phyloP scores from a whole-genome alignment of 2,329 filamentous ascomycete species.

The Balansia obtecta region DNA sequence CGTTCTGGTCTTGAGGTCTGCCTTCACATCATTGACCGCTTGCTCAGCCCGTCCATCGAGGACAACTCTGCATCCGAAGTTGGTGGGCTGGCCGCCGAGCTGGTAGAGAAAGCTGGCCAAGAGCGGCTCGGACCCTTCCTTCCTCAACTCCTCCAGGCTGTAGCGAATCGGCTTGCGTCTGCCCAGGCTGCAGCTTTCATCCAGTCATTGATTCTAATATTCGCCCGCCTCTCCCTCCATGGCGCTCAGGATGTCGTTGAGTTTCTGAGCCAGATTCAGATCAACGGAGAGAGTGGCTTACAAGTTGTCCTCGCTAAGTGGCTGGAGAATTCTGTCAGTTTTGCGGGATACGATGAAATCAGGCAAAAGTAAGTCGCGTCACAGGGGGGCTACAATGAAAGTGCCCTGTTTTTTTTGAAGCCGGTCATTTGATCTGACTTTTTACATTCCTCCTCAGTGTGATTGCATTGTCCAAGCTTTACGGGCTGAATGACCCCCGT shows the following conservation, averaged over 20 bases:
- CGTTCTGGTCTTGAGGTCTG: constrained; percentile 81
- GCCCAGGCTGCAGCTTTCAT: constrained; percentile 84
- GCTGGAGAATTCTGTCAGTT: constrained; percentile 93
- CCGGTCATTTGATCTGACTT: background rate
- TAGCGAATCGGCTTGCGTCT: constrained; percentile 71
- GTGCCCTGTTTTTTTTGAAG: background rate
- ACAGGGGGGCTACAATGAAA: background rate
- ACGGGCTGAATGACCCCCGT: constrained; percentile 72
- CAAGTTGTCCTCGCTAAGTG: constrained; percentile 86
- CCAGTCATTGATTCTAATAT: constrained; percentile 89
- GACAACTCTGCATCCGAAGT: constrained; percentile 95
- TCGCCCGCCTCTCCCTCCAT: constrained; percentile 76
- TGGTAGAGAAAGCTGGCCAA: constrained; percentile 90
- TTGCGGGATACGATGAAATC: constrained; percentile 97
- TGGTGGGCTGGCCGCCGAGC: constrained; percentile 80
- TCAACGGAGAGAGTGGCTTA: constrained; percentile 69
- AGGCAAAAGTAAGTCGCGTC: constrained; percentile 67
- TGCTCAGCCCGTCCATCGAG: constrained; percentile 72
- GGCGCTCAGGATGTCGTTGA: constrained; percentile 83
- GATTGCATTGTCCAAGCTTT: constrained; percentile 84
- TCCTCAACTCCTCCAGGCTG: constrained; percentile 75
- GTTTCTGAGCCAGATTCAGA: constrained; percentile 75
- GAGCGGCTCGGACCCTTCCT: constrained; percentile 85
- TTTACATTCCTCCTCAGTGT: constrained; percentile 44
- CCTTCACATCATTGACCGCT: constrained; percentile 80